phyloP scores from a whole-genome alignment of 2,329 filamentous ascomycete species.

The Zelopaecilomyces penicillatus region DNA sequence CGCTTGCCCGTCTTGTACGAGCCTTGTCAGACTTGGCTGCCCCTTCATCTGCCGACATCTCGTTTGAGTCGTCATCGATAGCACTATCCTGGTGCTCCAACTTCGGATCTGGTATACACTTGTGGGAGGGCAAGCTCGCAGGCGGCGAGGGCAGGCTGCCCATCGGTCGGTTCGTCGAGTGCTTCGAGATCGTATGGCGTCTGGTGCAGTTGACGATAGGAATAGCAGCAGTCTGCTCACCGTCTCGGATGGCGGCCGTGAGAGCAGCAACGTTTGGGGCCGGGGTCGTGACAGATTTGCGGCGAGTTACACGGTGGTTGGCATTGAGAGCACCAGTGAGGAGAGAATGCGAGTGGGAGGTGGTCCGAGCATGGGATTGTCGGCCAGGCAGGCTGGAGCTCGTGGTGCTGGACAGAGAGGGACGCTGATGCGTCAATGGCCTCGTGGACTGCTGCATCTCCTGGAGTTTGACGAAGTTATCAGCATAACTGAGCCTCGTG shows the following conservation, averaged over 20 bases:
- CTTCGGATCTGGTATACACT: slow-evolving; percentile 42
- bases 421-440: slow-evolving; percentile 56
- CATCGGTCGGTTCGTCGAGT: slow-evolving; percentile 42
- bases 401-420: slow-evolving; percentile 49
- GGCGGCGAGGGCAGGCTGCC: slow-evolving; percentile 55
- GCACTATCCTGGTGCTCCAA: slow-evolving; percentile 48
- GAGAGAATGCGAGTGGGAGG: slow-evolving; percentile 75
- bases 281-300: slow-evolving; percentile 84
- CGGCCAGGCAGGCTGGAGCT: slow-evolving; percentile 51
- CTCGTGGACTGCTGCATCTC: slow-evolving; percentile 58
- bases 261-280: slow-evolving; percentile 66
- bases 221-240: slow-evolving; percentile 46
- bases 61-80: slow-evolving; percentile 59
- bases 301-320: slow-evolving; percentile 77
- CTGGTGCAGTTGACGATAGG: slow-evolving; percentile 51
- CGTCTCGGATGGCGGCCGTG: slow-evolving; percentile 64
- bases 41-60: slow-evolving; percentile 48
- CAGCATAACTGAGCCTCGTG: slow-evolving; percentile 26
- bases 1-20: slow-evolving; percentile 61
- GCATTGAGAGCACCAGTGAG: slow-evolving; percentile 69
- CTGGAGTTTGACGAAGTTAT: slow-evolving; percentile 31
- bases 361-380: slow-evolving; percentile 61
- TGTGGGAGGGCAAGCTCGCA: slow-evolving; percentile 57
- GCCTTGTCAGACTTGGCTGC: slow-evolving; percentile 39
- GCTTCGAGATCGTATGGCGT: slow-evolving; percentile 63